Base-by-base conservation (phyloP, 495 filamentous ascomycete species). In the Aspergillus asperescens region DNA sequence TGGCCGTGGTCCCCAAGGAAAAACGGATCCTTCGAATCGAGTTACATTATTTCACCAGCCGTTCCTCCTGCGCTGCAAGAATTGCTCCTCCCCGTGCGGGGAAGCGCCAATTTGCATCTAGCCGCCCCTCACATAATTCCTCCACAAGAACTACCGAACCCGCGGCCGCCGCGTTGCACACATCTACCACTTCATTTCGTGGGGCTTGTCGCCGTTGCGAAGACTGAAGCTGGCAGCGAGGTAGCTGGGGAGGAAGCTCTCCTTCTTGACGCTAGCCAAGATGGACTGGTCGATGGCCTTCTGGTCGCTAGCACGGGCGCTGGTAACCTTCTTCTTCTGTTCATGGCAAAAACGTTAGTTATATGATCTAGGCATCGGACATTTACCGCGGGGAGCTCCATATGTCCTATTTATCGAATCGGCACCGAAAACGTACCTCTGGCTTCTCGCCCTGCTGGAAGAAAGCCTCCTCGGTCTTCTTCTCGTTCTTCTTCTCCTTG, bases 371-470 rank as follows among this genome's bases (percentile, higher is more conserved):
- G 31, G 37, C 9, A 45, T 27, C 16, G 23, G 40, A 43, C 42
- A n/a, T 19, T 27, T 4, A 28, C 7, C 27, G 25, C 29, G 15
- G 12, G n/a, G 27, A 10, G 44, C n/a, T 40, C 20, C 15, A 40
- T 22, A 29, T 40, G 37, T 15, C 20, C 4, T 10, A 1, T 9
- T 40, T 12, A 5, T 13, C 16, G 3, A 5, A 16, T 28, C 22
- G 22, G 16, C 48, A 28, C 16, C 37, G 29, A 12, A 19, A 20
- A 80, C 87, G 61, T 79, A 97, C 92, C 90, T 96, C 80, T 64
- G 86, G 77, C 82, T 93, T 94, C 82, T 95, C 89, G 67, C 90
- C 91, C 79, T 95, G 89, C 78, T 90, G 88, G 82, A 96, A 97
- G 84, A 99, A 97, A 61, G 81, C 79, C 68, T 94, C 89, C 76